A percentile compares a stretch with the other conserved stretches of the same genome.
phyloP scores from a whole-genome alignment of 31 red algal species.

The Bonnemaisonia californica region DNA sequence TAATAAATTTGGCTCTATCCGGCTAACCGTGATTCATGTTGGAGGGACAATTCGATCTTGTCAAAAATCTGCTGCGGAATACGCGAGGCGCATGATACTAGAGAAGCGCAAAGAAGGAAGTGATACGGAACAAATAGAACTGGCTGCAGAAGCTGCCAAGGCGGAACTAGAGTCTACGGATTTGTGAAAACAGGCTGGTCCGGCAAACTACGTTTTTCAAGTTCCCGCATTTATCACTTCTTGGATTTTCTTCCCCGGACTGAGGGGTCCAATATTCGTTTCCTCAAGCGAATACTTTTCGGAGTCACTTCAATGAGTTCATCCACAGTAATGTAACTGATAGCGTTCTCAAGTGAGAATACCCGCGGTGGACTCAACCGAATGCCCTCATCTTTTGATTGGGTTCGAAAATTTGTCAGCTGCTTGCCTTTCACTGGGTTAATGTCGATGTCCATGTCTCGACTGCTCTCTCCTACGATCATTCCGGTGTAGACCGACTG shows the following conservation, averaged over 20 bases:
- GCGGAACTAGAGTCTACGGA: slow-evolving; percentile 42
- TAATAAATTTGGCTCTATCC: slow-evolving; percentile 9
- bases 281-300: slow-evolving; percentile 74
- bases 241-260: slow-evolving; percentile 44
- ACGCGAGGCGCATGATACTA: slow-evolving; percentile 27
- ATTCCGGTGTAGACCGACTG: slow-evolving; percentile 83
- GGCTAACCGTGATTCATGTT: slow-evolving; percentile 47
- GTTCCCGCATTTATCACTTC: slow-evolving; percentile 43
- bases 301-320: slow-evolving; percentile 90
- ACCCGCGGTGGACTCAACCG: slow-evolving; percentile 63
- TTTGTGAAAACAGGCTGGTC: background rate
- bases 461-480: slow-evolving; percentile 80
- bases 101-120: slow-evolving; percentile 4
- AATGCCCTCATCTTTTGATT: slow-evolving; percentile 70
- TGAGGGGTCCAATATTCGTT: slow-evolving; percentile 62
- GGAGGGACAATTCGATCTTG: slow-evolving; percentile 67
- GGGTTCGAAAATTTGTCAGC: slow-evolving; percentile 86
- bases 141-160: slow-evolving; percentile 5
- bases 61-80: slow-evolving; percentile 43
- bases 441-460: slow-evolving; percentile 81
- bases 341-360: slow-evolving; percentile 72
- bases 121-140: slow-evolving; percentile 7
- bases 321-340: slow-evolving; percentile 60
- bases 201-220: background rate
- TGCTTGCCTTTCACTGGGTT: slow-evolving; percentile 88